A percentile compares a stretch with the other conserved stretches of the same genome.
Conservation (phyloP, 257 asterid species). For the Dorcoceras hygrometricum region DNA sequence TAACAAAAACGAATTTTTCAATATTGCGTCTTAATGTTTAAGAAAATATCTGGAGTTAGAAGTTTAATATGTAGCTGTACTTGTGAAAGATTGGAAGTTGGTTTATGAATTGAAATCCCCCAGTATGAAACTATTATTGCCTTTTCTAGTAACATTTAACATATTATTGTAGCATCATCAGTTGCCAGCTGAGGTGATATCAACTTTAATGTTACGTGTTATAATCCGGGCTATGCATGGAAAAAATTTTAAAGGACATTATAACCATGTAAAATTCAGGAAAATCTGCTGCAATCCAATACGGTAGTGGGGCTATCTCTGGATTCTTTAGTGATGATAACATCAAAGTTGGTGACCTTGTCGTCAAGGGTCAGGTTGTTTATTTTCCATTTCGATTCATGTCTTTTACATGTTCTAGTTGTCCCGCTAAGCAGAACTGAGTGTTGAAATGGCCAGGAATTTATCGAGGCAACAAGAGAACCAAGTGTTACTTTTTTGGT, state of each 20-base stretch:
- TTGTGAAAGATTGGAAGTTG: not conserved
- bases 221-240: slow-evolving; percentile 1
- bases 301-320: slow-evolving; percentile 94
- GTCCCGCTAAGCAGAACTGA: slow-evolving; percentile 8
- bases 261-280: slow-evolving; percentile 35
- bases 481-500: slow-evolving; percentile 86
- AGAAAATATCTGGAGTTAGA: not conserved
- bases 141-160: not conserved
- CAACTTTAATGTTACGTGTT: not conserved
- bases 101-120: not conserved
- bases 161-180: not conserved
- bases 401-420: not conserved
- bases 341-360: slow-evolving; percentile 78
- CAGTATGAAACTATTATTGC: not conserved
- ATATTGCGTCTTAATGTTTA: not conserved
- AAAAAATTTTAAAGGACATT: not conserved
- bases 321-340: slow-evolving; percentile 83
- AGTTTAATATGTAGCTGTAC: not conserved
- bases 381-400: slow-evolving; percentile 2
- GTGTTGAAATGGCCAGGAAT: slow-evolving; percentile 46
- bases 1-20: not conserved
- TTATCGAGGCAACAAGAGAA: slow-evolving; percentile 90
- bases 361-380: slow-evolving; percentile 67
- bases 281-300: slow-evolving; percentile 80
- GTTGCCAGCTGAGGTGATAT: not conserved